Conservation (phyloP, 2,329 filamentous ascomycete species). For the Acrocalymma vagum region DNA sequence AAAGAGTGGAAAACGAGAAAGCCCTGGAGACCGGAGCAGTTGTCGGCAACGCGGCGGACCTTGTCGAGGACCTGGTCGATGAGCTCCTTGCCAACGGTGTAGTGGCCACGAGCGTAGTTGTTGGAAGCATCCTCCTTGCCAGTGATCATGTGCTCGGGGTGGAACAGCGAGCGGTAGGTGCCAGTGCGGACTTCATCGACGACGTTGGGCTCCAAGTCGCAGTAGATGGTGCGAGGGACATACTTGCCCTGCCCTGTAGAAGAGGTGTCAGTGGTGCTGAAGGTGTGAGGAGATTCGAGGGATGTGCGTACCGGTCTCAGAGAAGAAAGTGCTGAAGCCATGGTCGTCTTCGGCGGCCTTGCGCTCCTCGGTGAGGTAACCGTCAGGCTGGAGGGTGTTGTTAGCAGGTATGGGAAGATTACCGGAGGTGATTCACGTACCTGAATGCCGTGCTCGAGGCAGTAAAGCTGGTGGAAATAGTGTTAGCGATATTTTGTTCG, state of each 20-base stretch:
- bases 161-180: conserved; percentile 94
- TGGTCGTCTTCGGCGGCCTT: conserved; percentile 93
- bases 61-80: conserved; percentile 98
- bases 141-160: conserved; percentile 99
- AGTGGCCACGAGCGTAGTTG: conserved; percentile 99
- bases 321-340: conserved; percentile 99
- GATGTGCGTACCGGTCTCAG: conserved; percentile 93
- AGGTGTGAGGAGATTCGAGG: conserved; percentile 16
- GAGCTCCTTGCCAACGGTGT: conserved; percentile 99
- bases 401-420: conserved; percentile 1
- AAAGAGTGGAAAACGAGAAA: conserved; percentile 99
- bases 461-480: conserved; percentile 80
- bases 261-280: conserved; percentile 29
- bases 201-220: conserved; percentile 99
- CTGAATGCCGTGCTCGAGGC: conserved; percentile 99
- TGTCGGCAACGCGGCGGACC: conserved; percentile 93
- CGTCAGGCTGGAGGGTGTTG: conserved; percentile 78
- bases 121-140: conserved; percentile 99
- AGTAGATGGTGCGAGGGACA: conserved; percentile 98
- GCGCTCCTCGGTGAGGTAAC: conserved; percentile 97
- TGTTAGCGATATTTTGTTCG: conserved; percentile 42
- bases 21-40: conserved; percentile 96
- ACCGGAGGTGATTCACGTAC: conserved; percentile 62
- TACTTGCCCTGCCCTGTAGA: conserved; percentile 92
- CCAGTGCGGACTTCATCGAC: conserved; percentile 99